Evolutionary conservation across 257 asterid species (phyloP).

Genomic region (Rehmannia glutinosa): DNA sequence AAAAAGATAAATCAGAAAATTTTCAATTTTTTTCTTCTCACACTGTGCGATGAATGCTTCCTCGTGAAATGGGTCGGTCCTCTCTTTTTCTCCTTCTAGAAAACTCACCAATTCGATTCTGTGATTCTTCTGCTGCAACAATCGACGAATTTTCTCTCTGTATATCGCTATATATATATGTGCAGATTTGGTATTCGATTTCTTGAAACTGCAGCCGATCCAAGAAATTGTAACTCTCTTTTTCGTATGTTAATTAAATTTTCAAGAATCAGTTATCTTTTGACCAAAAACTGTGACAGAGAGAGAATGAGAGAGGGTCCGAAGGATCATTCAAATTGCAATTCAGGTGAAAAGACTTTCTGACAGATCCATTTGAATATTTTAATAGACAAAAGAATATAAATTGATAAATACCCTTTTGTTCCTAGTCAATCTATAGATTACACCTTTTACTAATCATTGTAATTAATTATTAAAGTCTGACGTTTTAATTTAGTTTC

Average conservation of each 20-base stretch:
- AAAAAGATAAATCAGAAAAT: neutral
- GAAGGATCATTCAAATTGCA: constrained; percentile 25
- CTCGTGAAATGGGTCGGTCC: neutral
- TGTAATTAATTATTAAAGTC: no score
- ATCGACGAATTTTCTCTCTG: no score
- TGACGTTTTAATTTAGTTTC: no score
- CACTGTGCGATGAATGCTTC: no score
- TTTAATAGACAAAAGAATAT: neutral
- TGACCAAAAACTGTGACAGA: no score
- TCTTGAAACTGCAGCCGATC: constrained; percentile 14
- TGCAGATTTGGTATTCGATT: constrained; percentile 7
- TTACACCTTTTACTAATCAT: no score
- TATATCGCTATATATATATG: no score
- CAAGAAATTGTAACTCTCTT: constrained; percentile 2
- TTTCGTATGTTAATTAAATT: no score
- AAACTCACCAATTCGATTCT: neutral
- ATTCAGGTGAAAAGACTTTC: neutral
- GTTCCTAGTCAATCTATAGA: no score
- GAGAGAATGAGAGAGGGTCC: neutral
- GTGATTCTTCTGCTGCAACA: neutral
- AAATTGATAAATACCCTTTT: no score
- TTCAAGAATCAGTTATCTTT: no score
- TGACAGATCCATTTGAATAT: constrained; percentile 21
- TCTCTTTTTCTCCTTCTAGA: neutral
- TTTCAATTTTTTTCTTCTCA: neutral